Percentiles rank a stretch among this genome's conserved stretches.
phyloP scores from a whole-genome alignment of 257 asterid genomes.

The Petrea volubilis region DNA sequence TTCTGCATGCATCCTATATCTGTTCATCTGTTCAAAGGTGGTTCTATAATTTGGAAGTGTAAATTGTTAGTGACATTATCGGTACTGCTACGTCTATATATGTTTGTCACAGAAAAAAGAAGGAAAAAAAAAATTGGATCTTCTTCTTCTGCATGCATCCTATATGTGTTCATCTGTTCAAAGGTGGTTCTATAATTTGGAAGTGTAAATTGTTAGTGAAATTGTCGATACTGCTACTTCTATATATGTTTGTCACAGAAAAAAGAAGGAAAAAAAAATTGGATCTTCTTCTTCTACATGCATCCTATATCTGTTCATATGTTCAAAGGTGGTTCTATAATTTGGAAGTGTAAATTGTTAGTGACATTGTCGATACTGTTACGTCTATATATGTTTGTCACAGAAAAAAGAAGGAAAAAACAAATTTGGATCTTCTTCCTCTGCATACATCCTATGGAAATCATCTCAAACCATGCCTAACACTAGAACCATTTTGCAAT shows the following conservation, averaged over 20 bases:
- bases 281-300: not conserved
- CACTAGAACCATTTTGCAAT: too few relatives aligned
- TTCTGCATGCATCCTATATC: too few relatives aligned
- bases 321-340: not conserved
- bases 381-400: not conserved
- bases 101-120: not conserved
- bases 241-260: not conserved
- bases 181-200: not conserved
- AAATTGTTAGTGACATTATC: not conserved
- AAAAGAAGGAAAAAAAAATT: not conserved
- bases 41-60: not conserved
- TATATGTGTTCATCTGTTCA: constrained; percentile 7
- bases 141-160: not conserved
- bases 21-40: not conserved
- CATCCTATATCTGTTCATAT: constrained; percentile 1
- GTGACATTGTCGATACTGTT: not conserved
- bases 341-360: not conserved
- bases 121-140: not conserved
- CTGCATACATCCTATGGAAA: not conserved
- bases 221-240: not conserved
- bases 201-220: constrained; percentile 3
- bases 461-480: too few relatives aligned
- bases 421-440: not conserved
- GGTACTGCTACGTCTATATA: not conserved
- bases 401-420: not conserved